These are phyloP conservation scores for Chlorokybus atmophyticus DNA, from an alignment of 139 green algal species.

Conservation along the genomic window DNA sequence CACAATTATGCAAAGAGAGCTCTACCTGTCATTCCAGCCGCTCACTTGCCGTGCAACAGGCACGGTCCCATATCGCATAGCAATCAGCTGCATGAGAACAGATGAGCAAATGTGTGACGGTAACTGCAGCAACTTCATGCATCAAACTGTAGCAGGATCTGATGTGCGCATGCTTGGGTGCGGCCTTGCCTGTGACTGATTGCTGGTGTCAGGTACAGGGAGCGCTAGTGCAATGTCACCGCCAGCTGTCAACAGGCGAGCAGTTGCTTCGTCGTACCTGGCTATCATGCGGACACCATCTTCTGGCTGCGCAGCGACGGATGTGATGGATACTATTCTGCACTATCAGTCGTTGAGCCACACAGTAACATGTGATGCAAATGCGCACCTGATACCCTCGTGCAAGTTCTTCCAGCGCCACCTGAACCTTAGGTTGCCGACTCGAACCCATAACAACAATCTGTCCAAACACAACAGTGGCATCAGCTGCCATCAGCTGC, in stretches of 20 bases:
- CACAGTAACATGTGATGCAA: too few relatives aligned
- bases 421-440: neutral
- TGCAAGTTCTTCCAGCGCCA: neutral
- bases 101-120: neutral
- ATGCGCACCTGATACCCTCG: neutral
- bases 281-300: neutral
- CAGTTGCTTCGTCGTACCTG: neutral
- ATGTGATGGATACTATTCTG: too few relatives aligned
- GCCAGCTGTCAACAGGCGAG: neutral
- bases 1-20: too few relatives aligned
- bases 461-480: neutral
- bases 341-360: too few relatives aligned
- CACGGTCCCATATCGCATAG: neutral
- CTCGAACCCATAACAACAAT: constrained; percentile 1
- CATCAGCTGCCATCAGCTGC: too few relatives aligned
- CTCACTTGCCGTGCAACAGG: neutral
- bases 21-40: neutral
- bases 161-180: neutral
- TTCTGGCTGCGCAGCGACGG: too few relatives aligned
- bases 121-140: too few relatives aligned
- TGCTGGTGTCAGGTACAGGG: neutral
- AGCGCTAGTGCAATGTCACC: neutral
- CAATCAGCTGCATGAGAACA: neutral
- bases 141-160: too few relatives aligned
- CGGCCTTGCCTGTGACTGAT: neutral